Evolutionary conservation across 768 basidiomycete genomes (phyloP).

Genomic region (Amanita polypyramis): DNA sequence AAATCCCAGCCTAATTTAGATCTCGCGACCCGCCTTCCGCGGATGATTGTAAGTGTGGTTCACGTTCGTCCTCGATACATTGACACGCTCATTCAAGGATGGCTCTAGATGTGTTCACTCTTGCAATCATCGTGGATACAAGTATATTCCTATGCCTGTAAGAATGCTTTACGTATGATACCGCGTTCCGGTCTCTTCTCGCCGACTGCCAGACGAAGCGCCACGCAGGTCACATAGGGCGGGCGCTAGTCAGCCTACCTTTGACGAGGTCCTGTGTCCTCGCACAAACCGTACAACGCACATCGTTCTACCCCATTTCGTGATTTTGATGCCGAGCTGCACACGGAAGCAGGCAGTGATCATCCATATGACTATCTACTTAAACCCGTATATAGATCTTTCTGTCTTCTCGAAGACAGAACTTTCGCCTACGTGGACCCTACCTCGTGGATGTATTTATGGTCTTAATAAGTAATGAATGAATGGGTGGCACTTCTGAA

Average conservation of each 20-base stretch:
- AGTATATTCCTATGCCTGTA: constrained; percentile 10
- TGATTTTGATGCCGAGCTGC: constrained; percentile 1
- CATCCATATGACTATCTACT: neutral
- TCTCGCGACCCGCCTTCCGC: constrained; percentile 31
- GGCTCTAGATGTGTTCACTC: constrained; percentile 18
- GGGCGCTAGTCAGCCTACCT: constrained; percentile 11
- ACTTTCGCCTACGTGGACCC: constrained; percentile 9
- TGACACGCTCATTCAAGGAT: constrained; percentile 25
- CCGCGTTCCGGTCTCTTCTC: constrained; percentile 31
- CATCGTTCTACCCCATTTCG: constrained; percentile 12
- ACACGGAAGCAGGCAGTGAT: neutral
- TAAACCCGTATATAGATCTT: neutral
- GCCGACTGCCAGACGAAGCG: constrained; percentile 18
- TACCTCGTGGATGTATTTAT: constrained; percentile 13
- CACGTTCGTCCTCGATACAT: constrained; percentile 16
- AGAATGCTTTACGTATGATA: constrained; percentile 29
- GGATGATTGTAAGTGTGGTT: constrained; percentile 29
- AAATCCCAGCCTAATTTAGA: constrained; percentile 27
- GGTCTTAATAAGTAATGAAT: constrained; percentile 2
- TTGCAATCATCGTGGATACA: constrained; percentile 16
- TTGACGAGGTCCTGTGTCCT: constrained; percentile 19
- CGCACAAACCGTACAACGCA: constrained; percentile 10
- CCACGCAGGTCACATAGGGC: constrained; percentile 18
- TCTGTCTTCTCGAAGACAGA: neutral
- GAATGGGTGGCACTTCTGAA: neutral